Conservation (phyloP, 1,139 yeast genomes). For the Eremothecium coryli region DNA sequence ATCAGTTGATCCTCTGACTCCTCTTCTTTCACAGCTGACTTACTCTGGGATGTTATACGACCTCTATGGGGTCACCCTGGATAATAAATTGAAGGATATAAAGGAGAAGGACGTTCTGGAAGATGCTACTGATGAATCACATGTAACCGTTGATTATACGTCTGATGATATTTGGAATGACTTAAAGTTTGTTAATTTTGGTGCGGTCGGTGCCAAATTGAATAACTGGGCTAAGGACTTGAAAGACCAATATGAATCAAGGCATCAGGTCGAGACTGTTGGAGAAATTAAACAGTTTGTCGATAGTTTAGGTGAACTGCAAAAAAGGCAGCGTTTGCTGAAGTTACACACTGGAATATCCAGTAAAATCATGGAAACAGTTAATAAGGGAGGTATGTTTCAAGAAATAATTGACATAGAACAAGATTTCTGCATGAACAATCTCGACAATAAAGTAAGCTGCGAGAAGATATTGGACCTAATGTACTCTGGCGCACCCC, state of each 20-base stretch:
- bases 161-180: conserved; percentile 38
- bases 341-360: conserved; percentile 71
- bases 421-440: conserved; percentile 37
- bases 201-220: conserved; percentile 65
- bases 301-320: conserved; percentile 56
- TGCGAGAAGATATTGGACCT: conserved; percentile 20
- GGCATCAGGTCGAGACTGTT: conserved; percentile 51
- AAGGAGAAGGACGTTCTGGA: conserved; percentile 19
- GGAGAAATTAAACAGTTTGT: conserved; percentile 67
- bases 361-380: conserved; percentile 51
- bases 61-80: conserved; percentile 41
- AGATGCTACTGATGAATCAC: conserved; percentile 18
- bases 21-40: conserved; percentile 65
- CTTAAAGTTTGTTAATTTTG: conserved; percentile 63
- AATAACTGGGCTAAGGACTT: conserved; percentile 62
- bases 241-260: conserved; percentile 58
- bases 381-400: conserved; percentile 39
- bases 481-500: conserved; percentile 20
- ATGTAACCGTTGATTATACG: conserved; percentile 17
- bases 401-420: conserved; percentile 58
- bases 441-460: conserved; percentile 17
- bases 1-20: conserved; percentile 60
- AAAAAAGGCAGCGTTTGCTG: conserved; percentile 57
- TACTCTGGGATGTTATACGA: conserved; percentile 81
- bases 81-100: conserved; percentile 39